A percentile compares a stretch with the other conserved stretches of the same genome.
These are phyloP conservation scores for Rauvolfia tetraphylla DNA, from an alignment of 257 asterid genomes.

Conservation along the genomic window DNA sequence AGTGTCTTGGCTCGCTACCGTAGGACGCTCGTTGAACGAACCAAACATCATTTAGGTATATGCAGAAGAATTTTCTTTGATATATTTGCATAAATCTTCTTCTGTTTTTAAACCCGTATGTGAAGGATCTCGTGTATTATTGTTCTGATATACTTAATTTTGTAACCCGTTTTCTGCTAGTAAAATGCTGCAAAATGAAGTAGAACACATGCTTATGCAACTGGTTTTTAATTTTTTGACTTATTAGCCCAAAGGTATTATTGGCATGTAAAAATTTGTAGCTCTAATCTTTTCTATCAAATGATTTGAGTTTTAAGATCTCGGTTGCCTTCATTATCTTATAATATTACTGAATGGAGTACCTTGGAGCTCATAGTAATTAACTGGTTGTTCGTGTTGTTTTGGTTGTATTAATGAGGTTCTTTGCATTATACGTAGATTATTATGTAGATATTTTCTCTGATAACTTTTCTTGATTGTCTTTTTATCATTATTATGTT, in stretches of 20 bases:
- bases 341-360: not conserved
- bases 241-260: not conserved
- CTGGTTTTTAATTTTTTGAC: not conserved
- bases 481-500: not conserved
- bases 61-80: not conserved
- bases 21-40: constrained; percentile 69
- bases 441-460: not conserved
- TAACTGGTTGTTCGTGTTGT: not conserved
- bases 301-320: not conserved
- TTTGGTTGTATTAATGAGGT: not conserved
- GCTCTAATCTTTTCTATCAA: not conserved
- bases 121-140: not conserved
- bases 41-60: constrained; percentile 86
- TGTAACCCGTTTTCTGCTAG: not conserved
- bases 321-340: not conserved
- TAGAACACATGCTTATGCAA: not conserved
- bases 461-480: not conserved
- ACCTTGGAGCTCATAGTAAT: not conserved
- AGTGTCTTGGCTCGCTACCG: constrained; percentile 86
- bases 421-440: not conserved
- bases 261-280: not conserved
- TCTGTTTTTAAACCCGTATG: not conserved
- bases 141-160: not conserved
- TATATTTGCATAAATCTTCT: not conserved
- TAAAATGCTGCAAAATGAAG: not conserved